Percentiles rank a stretch among this genome's conserved stretches.
Conservation (phyloP, 192 early-diverging fungal species). For the Rhizoclosmatium sp. region DNA sequence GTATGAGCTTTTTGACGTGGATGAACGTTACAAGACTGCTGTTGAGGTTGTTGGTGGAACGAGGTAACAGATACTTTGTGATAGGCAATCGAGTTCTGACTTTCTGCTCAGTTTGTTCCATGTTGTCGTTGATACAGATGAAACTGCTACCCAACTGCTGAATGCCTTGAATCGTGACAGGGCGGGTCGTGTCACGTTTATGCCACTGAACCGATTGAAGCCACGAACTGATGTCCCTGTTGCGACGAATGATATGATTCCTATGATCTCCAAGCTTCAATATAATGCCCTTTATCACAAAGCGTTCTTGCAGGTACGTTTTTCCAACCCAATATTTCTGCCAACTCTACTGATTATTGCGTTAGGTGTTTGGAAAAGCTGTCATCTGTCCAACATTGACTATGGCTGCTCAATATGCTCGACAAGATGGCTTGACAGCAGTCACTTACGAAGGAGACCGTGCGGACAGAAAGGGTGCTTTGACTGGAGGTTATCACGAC, state of each 20-base stretch:
- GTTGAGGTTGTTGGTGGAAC: slow-evolving; percentile 89
- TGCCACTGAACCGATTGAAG: slow-evolving; percentile 91
- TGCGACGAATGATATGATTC: slow-evolving; percentile 75
- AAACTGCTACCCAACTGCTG: slow-evolving; percentile 82
- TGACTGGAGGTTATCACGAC: slow-evolving; percentile 90
- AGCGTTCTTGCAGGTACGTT: slow-evolving; percentile 81
- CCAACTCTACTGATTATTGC: neutral
- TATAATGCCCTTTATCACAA: slow-evolving; percentile 74
- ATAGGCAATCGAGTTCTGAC: slow-evolving; percentile 11
- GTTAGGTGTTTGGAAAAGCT: slow-evolving; percentile 85
- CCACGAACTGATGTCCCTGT: slow-evolving; percentile 57
- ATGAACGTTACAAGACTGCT: slow-evolving; percentile 81
- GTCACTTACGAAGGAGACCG: slow-evolving; percentile 94
- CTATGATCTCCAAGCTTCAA: slow-evolving; percentile 79
- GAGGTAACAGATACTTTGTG: slow-evolving; percentile 52
- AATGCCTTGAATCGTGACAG: slow-evolving; percentile 60
- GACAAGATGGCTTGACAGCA: slow-evolving; percentile 76
- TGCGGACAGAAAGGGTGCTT: slow-evolving; percentile 89
- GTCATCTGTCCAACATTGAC: slow-evolving; percentile 87
- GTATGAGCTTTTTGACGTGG: slow-evolving; percentile 90
- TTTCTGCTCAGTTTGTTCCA: slow-evolving; percentile 80
- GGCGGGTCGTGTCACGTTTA: slow-evolving; percentile 90
- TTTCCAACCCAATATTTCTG: neutral
- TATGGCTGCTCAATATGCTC: slow-evolving; percentile 80
- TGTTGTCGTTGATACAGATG: slow-evolving; percentile 94